Base-by-base conservation (phyloP, 192 early-diverging fungal species). In the Gonapodya prolifera region DNA sequence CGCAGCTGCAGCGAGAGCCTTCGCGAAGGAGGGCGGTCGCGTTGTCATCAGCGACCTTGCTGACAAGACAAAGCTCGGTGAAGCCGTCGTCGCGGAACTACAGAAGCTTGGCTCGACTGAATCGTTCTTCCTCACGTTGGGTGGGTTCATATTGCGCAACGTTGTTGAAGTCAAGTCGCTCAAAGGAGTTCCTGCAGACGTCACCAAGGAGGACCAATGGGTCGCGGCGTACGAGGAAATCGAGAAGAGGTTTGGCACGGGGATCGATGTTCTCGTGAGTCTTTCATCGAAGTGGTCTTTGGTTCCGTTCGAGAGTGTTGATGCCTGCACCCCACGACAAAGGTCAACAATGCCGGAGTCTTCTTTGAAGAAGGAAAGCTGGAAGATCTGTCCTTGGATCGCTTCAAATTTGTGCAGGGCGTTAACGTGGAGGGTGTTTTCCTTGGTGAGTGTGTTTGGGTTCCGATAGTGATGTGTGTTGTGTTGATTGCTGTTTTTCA, bases 341-440 rank as follows among this genome's bases (percentile, higher is more conserved):
- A 13, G 45, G 45, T 69, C 45, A n/a, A 2, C 31, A 73, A 30
- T 32, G 71, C 71, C 2, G 71, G 71, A 2, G 32, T 73, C 31
- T 73, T 73, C 31, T 73, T 30, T 29, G 8, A 73, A 2, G 71
- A 73, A 29, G 71, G 71, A 18, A 18, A 18, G 71, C 71, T 73
- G 16, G 71, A 73, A 32, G 71, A 73, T 32, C 2, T 73, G 8
- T 32, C 71, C 71, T 29, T 73, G 28, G 18, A 18, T 13, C 28
- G 29, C 2, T 73, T 73, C 71, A 16, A 29, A 8, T 32, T 18
- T 29, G 31, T 32, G 71, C 71, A 73, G 71, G 31, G 8, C 16
- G 71, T 73, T 29, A 73, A 73, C 71, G 71, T 73, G 28, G 71
- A 73, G 8, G 71, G 71, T 13, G 71, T 73, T 13, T 73, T 73